phyloP scores from a whole-genome alignment of 2,329 filamentous ascomycete genomes.

The Corinectria fuckeliana region DNA sequence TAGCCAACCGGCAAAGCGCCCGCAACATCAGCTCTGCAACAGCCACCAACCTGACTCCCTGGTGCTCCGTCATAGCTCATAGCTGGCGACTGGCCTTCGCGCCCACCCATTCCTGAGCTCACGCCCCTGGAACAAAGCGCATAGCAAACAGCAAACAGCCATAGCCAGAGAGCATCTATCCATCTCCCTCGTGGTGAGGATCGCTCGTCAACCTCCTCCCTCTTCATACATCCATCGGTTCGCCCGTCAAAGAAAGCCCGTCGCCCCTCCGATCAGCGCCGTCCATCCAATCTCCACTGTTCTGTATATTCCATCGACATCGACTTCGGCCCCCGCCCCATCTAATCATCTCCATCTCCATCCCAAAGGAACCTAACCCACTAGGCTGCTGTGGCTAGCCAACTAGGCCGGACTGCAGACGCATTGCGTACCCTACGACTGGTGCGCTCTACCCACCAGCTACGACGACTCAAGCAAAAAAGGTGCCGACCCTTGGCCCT shows the following conservation, averaged over 20 bases:
- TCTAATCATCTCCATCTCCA: conserved; percentile 1
- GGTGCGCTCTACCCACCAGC: conserved; percentile 7
- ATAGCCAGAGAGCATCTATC: neutral
- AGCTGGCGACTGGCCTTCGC: neutral
- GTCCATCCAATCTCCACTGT: conserved; percentile 6
- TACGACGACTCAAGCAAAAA: conserved; percentile 4
- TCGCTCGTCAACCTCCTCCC: neutral
- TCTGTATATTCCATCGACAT: neutral
- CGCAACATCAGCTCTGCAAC: conserved; percentile 9
- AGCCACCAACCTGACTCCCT: no score
- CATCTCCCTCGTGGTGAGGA: no score
- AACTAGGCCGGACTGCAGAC: neutral
- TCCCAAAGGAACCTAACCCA: conserved; percentile 4
- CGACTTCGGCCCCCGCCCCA: neutral
- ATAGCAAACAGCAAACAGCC: neutral
- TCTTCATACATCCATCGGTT: neutral
- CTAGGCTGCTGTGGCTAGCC: neutral
- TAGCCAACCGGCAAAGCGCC: conserved; percentile 1
- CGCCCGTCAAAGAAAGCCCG: conserved; percentile 2
- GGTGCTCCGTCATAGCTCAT: no score
- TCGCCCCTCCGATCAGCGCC: conserved; percentile 6
- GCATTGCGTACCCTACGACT: neutral
- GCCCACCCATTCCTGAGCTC: conserved; percentile 2
- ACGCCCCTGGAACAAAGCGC: neutral
- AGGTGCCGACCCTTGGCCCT: conserved; percentile 4